Evolutionary conservation across 768 basidiomycete species (phyloP).

Genomic region (Suillus weaverae): DNA sequence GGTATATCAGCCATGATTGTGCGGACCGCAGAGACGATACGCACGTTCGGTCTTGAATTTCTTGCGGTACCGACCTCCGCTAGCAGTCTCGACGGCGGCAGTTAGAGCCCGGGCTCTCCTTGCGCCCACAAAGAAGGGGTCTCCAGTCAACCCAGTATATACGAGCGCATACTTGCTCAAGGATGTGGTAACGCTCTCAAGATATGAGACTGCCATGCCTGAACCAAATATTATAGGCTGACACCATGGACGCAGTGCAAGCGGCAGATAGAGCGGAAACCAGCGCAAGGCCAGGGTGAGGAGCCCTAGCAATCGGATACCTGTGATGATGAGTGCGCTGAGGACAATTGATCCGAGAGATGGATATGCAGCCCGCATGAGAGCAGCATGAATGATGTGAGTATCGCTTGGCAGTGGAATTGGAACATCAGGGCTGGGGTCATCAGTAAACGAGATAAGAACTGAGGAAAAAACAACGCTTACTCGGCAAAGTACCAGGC

Average conservation of each 20-base stretch:
- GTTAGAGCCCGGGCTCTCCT: slow-evolving; percentile 58
- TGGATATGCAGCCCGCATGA: slow-evolving; percentile 76
- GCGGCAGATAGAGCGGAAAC: slow-evolving; percentile 53
- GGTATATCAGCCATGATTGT: background rate
- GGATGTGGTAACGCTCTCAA: slow-evolving; percentile 48
- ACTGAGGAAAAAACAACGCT: slow-evolving; percentile 20
- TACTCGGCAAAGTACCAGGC: slow-evolving; percentile 87
- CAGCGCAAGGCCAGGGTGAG: slow-evolving; percentile 51
- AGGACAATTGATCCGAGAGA: slow-evolving; percentile 80
- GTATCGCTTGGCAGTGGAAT: slow-evolving; percentile 54
- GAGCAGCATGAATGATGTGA: slow-evolving; percentile 73
- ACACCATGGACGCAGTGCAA: slow-evolving; percentile 41
- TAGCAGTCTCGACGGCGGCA: slow-evolving; percentile 50
- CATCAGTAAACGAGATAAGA: slow-evolving; percentile 8
- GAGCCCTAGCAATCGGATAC: slow-evolving; percentile 59
- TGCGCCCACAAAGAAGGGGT: slow-evolving; percentile 61
- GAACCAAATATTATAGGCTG: slow-evolving; percentile 39
- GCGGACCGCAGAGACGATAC: slow-evolving; percentile 20
- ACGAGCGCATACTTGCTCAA: slow-evolving; percentile 67
- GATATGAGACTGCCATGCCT: slow-evolving; percentile 41
- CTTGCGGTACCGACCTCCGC: slow-evolving; percentile 40
- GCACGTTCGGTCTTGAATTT: slow-evolving; percentile 61
- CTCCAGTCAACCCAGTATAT: slow-evolving; percentile 76
- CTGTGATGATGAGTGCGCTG: slow-evolving; percentile 73
- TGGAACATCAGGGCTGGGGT: slow-evolving; percentile 27